phyloP scores from a whole-genome alignment of 495 filamentous ascomycete genomes.

The Acidiella bohemica region DNA sequence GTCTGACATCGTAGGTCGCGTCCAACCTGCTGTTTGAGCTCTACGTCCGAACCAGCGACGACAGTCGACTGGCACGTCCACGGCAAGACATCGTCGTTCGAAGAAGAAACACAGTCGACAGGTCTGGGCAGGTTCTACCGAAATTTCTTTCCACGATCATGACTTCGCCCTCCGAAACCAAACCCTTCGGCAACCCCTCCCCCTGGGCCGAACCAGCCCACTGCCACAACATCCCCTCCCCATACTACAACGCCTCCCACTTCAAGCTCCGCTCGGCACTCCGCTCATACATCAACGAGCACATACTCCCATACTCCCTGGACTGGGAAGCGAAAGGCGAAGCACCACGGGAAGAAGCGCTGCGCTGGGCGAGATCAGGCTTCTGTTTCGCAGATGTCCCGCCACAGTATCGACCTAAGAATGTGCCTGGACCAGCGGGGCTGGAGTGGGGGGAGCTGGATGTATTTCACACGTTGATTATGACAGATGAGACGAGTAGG shows the following conservation, averaged over 20 bases:
- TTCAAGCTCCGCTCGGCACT: conserved; percentile 20
- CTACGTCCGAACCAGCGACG: no score
- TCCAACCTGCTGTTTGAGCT: no score
- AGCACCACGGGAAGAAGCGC: conserved; percentile 21
- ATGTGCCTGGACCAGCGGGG: conserved; percentile 24
- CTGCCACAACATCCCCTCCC: conserved; percentile 26
- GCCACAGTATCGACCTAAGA: conserved; percentile 20
- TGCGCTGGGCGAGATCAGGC: conserved; percentile 25
- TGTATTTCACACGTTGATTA: conserved; percentile 26
- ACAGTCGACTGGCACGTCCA: no score
- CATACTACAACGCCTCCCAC: conserved; percentile 30
- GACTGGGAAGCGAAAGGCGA: conserved; percentile 30
- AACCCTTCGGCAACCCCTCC: conserved; percentile 21
- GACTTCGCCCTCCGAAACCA: no score
- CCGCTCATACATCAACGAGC: conserved; percentile 24
- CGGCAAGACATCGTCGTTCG: no score
- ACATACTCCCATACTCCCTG: conserved; percentile 26
- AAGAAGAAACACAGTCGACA: no score
- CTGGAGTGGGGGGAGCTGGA: conserved; percentile 27
- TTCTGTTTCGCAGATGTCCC: conserved; percentile 28
- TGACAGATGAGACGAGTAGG: conserved; percentile 26
- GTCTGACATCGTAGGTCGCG: no score
- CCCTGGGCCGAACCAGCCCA: conserved; percentile 30
- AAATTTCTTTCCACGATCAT: no score
- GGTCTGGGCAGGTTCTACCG: no score